Evolutionary conservation across 192 early-diverging fungal species (phyloP).

Genomic region (Coemansia sp.): DNA sequence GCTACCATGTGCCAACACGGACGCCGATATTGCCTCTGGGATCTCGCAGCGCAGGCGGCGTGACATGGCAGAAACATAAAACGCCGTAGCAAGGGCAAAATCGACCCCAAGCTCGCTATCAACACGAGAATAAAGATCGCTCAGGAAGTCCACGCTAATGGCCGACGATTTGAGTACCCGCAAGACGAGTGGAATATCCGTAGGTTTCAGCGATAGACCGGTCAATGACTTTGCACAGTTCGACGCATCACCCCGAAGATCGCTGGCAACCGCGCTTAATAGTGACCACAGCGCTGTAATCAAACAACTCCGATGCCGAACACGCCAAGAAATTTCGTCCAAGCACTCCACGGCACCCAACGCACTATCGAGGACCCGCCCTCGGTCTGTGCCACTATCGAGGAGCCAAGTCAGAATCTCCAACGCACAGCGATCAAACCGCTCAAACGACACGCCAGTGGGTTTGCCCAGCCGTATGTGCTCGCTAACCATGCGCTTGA

Average conservation of each 20-base stretch:
- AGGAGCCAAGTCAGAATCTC: conserved; percentile 4
- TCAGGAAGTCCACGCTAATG: not conserved
- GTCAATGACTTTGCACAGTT: not conserved
- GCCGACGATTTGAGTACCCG: conserved; percentile 1
- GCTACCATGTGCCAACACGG: not conserved
- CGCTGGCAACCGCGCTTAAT: conserved; percentile 11
- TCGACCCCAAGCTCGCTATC: not conserved
- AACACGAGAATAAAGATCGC: not conserved
- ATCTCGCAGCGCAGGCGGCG: not conserved
- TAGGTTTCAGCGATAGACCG: not conserved
- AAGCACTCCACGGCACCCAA: conserved; percentile 4
- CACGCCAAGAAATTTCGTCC: conserved; percentile 24
- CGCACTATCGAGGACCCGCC: not conserved
- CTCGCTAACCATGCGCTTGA: conserved; percentile 23
- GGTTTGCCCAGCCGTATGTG: conserved; percentile 8
- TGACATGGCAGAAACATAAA: conserved; percentile 11
- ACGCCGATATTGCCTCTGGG: not conserved
- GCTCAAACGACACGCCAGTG: conserved; percentile 1
- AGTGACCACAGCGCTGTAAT: conserved; percentile 12
- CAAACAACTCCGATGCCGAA: not conserved
- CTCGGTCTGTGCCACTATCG: not conserved
- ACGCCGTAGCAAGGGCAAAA: conserved; percentile 8
- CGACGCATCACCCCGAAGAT: not conserved
- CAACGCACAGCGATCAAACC: conserved; percentile 15
- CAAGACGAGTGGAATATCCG: not conserved